Base-by-base conservation (phyloP, 2,329 filamentous ascomycete genomes). In the Pestalotiopsis sp. region DNA sequence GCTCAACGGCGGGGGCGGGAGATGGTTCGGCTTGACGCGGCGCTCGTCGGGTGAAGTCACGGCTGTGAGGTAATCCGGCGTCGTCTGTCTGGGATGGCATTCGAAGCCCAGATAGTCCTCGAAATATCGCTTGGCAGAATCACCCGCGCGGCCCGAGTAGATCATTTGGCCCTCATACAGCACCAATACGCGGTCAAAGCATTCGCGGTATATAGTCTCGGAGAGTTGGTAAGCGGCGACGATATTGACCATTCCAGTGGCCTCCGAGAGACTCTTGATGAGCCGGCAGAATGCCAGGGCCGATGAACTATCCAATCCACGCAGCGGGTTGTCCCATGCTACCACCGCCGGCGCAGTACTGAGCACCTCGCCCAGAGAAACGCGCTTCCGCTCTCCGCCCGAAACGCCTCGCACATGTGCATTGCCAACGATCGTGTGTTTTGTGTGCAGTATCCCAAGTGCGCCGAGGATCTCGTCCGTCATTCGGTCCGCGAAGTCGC, bases 161-260 rank as follows among this genome's bases (percentile, higher is more conserved):
- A 78, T 74, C 69, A 81, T 75, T 1, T 90, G 88, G 1, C 93
- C 93, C 64, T 88, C 82, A 72, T 95, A 91, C 66, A 95, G 93
- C 23, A 95, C 88, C 64, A 95, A 79, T 2, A 95, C 92, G 79
- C 95, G 95, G 77, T 96, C 93, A 87, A 95, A 93, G 14, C 45
- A 45, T 39, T 80, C 71, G 62, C 81, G 77, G 52, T 83, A 84
- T 65, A 84, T 84, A 2, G 78, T 81, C 69, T 84, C 81, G 6
- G 82, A 81, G 0, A 79, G 81, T 69, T 83, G 81, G 64, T 85
- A 85, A 0, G 84, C 74, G 1, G 80, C 82, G 1, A 82, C 81
- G 1, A 83, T 72, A 0, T 82, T 83, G 2, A 82, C 83, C 7
- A 90, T 87, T 72, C 93, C 89, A 75, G 87, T 90, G 70, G 94